Base-by-base conservation (phyloP, 257 asterid genomes). In the Scutellaria galericulata region DNA sequence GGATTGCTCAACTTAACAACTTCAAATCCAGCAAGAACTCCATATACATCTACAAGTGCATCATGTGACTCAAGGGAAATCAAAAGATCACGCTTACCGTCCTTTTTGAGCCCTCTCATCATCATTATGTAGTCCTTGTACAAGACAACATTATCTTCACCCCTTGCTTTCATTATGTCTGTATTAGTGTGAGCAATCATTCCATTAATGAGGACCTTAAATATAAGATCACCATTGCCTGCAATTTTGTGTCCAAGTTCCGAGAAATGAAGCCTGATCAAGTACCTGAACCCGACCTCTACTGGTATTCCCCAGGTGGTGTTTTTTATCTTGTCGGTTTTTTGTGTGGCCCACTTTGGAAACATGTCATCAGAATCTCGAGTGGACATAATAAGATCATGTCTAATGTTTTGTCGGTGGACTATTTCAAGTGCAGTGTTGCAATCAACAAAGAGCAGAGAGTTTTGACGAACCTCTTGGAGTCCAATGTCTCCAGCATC, bases 241-340 rank as follows among this genome's bases (percentile, higher is more conserved):
- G 59, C 73, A 11, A 71, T 60, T 73, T 53, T 75, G 45, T 77
- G 79, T 70, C 80, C 88, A 52, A 79, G 64, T n/a, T 76, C 76
- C 7, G 78, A 68, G 75, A 86, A 86, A 79, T 86, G 89, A 64
- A 88, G 76, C 83, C 91, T 84, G n/a, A 84, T 63, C 83, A 86
- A 67, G 74, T 88, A 86, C 72, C 77, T 80, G 18, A 84, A 88
- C 14, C 95, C 90, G 27, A 83, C 81, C 76, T 88, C 83, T 41
- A 86, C 86, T 0, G 78, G 70, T 75, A 66, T 64, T 68, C 45
- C 75, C 91, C 90, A 86, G 7, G 80, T 78, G 5, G 42, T 60
- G 15, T 62, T 71, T 4, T 67, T 48, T 18, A 9, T 9, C 10
- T 44, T 7, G 2, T 44, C 47, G 1, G 11, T 7, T 9, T 44